Evolutionary conservation across 441 rosid genomes (phyloP).

Genomic region (Euphorbia celastroides): DNA sequence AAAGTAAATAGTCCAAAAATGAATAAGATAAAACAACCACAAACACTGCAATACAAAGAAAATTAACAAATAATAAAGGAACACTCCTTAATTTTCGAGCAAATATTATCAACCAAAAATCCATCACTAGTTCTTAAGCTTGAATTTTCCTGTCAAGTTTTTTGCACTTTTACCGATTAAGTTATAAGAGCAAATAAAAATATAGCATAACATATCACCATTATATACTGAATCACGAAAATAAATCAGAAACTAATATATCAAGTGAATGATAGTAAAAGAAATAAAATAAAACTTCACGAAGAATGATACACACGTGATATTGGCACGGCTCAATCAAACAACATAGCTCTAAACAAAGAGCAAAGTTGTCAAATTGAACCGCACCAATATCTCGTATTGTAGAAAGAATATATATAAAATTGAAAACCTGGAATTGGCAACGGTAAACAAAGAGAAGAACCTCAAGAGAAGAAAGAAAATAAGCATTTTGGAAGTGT

Average conservation of each 20-base stretch:
- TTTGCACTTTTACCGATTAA: no score
- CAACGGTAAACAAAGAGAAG: background rate
- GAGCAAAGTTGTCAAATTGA: conserved; percentile 54
- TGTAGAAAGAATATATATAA: background rate
- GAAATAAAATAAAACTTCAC: background rate
- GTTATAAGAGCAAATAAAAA: no score
- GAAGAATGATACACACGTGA: conserved; percentile 36
- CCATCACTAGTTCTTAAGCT: no score
- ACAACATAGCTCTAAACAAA: conserved; percentile 34
- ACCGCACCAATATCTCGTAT: conserved; percentile 82
- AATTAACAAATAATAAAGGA: background rate
- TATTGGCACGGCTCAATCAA: conserved; percentile 99
- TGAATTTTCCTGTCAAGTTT: no score
- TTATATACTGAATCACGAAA: no score
- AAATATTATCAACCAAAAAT: no score
- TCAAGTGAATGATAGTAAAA: background rate
- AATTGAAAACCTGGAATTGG: background rate
- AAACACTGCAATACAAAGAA: background rate
- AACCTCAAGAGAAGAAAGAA: background rate
- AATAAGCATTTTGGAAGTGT: background rate
- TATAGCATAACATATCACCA: no score
- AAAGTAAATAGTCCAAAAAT: background rate
- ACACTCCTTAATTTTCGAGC: no score
- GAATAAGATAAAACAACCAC: background rate
- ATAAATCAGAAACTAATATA: background rate